phyloP scores from a whole-genome alignment of 2,329 filamentous ascomycete species.

The Gnomoniopsis sp. region DNA sequence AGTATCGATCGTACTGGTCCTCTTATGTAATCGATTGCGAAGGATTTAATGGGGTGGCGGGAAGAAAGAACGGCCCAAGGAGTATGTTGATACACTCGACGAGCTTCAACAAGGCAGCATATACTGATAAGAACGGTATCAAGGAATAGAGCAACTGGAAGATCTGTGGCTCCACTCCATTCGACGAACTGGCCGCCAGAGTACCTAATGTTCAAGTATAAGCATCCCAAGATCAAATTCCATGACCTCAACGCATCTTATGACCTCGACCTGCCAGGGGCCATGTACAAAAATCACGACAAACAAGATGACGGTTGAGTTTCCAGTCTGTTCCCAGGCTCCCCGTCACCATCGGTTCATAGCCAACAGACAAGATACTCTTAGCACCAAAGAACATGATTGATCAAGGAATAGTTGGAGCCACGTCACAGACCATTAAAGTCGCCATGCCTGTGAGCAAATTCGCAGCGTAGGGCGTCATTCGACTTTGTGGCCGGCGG shows the following conservation, averaged over 20 bases:
- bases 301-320: constrained; percentile 1
- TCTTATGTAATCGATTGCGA: constrained; percentile 26
- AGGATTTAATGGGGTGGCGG: constrained; percentile 1
- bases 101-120: too few species aligned
- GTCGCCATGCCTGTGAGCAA: too few species aligned
- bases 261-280: constrained; percentile 4
- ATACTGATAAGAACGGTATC: too few species aligned
- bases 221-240: constrained; percentile 19
- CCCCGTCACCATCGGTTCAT: too few species aligned
- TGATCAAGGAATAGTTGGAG: too few species aligned
- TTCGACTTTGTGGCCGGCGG: too few species aligned
- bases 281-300: not conserved
- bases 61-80: not conserved
- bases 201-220: constrained; percentile 7
- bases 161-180: constrained; percentile 6
- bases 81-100: not conserved
- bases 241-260: constrained; percentile 4
- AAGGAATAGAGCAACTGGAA: constrained; percentile 8
- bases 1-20: constrained; percentile 23
- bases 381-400: too few species aligned
- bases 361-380: too few species aligned
- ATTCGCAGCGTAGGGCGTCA: too few species aligned
- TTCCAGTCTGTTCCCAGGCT: too few species aligned
- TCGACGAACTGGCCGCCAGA: constrained; percentile 6
- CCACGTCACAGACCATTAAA: too few species aligned